Percentiles rank a stretch among this genome's conserved stretches.
Conservation (phyloP, 805 yeast species). For the Candida fluviatilis region DNA sequence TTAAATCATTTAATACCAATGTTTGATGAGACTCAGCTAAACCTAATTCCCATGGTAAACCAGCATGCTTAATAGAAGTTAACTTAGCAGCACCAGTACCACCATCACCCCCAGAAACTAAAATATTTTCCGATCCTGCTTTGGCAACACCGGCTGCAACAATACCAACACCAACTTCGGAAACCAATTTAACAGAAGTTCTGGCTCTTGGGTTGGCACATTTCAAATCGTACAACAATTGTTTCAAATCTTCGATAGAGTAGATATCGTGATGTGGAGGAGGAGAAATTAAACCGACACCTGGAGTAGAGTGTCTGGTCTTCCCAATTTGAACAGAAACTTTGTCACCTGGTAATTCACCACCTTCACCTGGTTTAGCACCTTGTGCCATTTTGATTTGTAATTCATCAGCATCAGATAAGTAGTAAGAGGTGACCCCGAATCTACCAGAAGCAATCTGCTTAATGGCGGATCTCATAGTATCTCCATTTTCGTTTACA, state of each 20-base stretch:
- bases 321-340: conserved; percentile 85
- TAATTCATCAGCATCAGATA: conserved; percentile 94
- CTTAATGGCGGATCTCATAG: conserved; percentile 98
- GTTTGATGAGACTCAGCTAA: conserved; percentile 98
- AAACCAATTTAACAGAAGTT: conserved; percentile 92
- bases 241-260: conserved; percentile 96
- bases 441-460: conserved; percentile 98
- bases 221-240: conserved; percentile 91
- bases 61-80: conserved; percentile 96
- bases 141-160: conserved; percentile 99
- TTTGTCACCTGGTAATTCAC: conserved; percentile 94
- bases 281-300: conserved; percentile 95
- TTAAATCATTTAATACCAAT: conserved; percentile 86
- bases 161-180: conserved; percentile 98
- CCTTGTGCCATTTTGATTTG: conserved; percentile 99
- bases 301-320: conserved; percentile 94
- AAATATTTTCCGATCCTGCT: conserved; percentile 95
- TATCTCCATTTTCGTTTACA: conserved; percentile 82
- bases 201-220: conserved; percentile 97
- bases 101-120: conserved; percentile 98
- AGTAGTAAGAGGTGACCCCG: conserved; percentile 93
- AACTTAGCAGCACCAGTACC: conserved; percentile 99
- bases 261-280: conserved; percentile 99
- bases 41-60: conserved; percentile 98
- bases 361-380: conserved; percentile 99